Base-by-base conservation (phyloP, 1,139 yeast genomes). In the Hansenula lynferdii region DNA sequence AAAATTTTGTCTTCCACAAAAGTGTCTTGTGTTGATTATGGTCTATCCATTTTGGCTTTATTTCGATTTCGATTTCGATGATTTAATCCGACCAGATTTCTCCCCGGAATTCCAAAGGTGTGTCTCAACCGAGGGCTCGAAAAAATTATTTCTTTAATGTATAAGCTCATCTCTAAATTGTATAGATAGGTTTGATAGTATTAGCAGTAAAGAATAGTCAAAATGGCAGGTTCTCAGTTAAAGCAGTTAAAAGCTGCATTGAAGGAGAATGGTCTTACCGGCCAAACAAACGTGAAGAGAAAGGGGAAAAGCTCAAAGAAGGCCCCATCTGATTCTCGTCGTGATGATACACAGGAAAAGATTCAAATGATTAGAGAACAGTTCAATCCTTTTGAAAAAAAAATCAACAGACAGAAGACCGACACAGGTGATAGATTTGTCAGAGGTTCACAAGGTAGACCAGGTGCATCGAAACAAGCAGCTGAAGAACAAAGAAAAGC, bases 191-290 rank as follows among this genome's bases (percentile, higher is more conserved):
- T n/a, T n/a, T n/a, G n/a, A n/a, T n/a, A n/a, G n/a, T n/a, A n/a
- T n/a, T n/a, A n/a, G n/a, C n/a, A n/a, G n/a, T n/a, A n/a, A n/a
- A n/a, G n/a, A n/a, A n/a, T n/a, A n/a, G n/a, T n/a, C n/a, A 19
- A 5, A 9, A 86, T 86, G 96, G 96, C 89, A 20, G 95, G 95
- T 16, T 85, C 96, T 16, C 97, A 89, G 66, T 69, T 89, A 47
- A 89, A 87, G 59, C 80, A 79, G 65, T 72, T 89, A 41, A 86
- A 83, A 54, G 90, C 80, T 38, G 80, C 89, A 6, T 67, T 89
- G 42, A 82, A 82, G 57, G 74, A 78, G 40, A 77, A 82, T 43
- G 96, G 96, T 1, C 70, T 89, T 34, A 82, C 86, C 17, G 96
- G 96, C 0, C 94, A 83, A 56, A 76, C 90, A 22, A 83, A 84